Base-by-base conservation (phyloP, 352 stramenopile genomes). In the Phytophthora citrophthora region DNA sequence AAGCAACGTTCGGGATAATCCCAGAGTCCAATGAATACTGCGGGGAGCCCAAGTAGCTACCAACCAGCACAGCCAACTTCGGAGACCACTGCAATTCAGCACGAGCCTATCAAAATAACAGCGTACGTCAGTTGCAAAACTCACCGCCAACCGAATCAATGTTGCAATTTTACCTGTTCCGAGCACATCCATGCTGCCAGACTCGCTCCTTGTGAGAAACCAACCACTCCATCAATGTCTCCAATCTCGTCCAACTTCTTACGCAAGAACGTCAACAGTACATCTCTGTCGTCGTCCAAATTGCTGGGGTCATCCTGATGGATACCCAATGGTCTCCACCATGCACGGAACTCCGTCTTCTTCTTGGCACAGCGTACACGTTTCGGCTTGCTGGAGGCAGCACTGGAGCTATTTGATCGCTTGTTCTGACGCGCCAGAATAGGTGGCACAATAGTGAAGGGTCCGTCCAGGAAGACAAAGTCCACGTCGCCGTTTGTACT, bases 151-250 rank as follows among this genome's bases (percentile, higher is more conserved):
- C 38, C 34, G 29, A n/a, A 15, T 46, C 51, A 13, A 64, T 50
- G 49, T 23, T 12, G 29, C 29, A 34, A 13, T 11, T 4, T 1
- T 34, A 86, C 79, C 68, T 91, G 74, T 12, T 79, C 54, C 10
- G 87, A 86, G 64, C 87, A 94, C 68, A 95, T 83, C 86, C 85
- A 94, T 44, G 87, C 77, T 23, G 85, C 87, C 13, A 95, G 68
- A 53, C 73, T 90, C 15, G 87, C 87, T 34, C 87, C 87, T 62
- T 95, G 87, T 3, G 85, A 94, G 60, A 95, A 95, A 4, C 87
- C 87, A n/a, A 95, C 55, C 4, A 95, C 83, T 31, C 78, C 86
- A 50, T 95, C 87, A 15, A 94, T 68, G 1, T 86, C 68, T 45
- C 85, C 84, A 3, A 91, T 45, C 47, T 86, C 73, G 4, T 70